Base-by-base conservation (phyloP, 192 early-diverging fungal species). In the Coemansia sp. region DNA sequence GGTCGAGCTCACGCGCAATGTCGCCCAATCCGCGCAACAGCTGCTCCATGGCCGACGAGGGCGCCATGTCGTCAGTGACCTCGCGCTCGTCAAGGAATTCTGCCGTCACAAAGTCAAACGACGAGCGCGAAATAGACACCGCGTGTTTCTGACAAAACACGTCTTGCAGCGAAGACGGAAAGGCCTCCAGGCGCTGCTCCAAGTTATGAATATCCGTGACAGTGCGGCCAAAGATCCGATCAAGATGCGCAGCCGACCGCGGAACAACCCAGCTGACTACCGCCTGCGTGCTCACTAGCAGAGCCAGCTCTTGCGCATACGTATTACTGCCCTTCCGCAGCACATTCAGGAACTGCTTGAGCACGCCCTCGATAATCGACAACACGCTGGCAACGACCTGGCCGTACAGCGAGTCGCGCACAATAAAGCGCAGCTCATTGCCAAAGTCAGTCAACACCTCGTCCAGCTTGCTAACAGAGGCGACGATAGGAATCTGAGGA, bases 341-440 rank as follows among this genome's bases (percentile, higher is more conserved):
- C 6, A 76, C 45, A 1, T 59, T 71, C 27, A 86, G 69, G 31
- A 86, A 78, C 64, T 83, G 77, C 64, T 83, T 82, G 12, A 86
- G 74, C 62, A 82, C 71, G 55, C 73, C 72, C 63, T 86, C 84
- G 44, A 86, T 80, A 1, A 86, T 68, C 1, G 77, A 60, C 51
- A 79, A 53, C 20, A 82, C 75, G 69, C 77, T 80, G 61, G 80
- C 78, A 1, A 83, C 79, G 3, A 78, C 75, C 40, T 86, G 84
- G 45, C 80, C 77, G 62, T 86, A 86, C 48, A 86, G 72, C 55
- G 84, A 83, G 67, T 86, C 84, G 55, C 84, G 80, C 39, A 72
- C 80, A 39, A 86, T 86, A 51, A 68, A 74, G 29, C 73, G 77
- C 48, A 86, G 66, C 62, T 86, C 84, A 61, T 77, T 70, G 59